phyloP scores from a whole-genome alignment of 192 early-diverging fungal genomes.

The Coemansia sp. region DNA sequence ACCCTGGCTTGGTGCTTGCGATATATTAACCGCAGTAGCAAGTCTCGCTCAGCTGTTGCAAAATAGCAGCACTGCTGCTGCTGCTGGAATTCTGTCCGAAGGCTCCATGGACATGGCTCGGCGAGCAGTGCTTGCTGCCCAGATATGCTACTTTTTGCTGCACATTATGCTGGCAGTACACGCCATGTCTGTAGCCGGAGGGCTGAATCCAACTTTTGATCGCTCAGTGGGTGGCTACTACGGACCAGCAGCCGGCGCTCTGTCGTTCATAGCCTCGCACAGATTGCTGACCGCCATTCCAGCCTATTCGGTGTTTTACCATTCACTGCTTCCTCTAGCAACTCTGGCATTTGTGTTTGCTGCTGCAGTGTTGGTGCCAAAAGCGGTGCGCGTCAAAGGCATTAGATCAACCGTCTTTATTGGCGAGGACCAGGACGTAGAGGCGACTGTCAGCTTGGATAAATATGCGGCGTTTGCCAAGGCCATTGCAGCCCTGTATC shows the following conservation, averaged over 20 bases:
- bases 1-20: constrained; percentile 34
- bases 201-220: constrained; percentile 17
- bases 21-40: constrained; percentile 11
- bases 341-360: constrained; percentile 10
- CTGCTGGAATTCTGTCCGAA: not conserved
- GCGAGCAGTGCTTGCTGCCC: constrained; percentile 22
- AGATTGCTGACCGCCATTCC: constrained; percentile 13
- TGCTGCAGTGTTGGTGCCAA: constrained; percentile 12
- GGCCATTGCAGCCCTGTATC: constrained; percentile 7
- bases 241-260: constrained; percentile 24
- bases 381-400: not conserved
- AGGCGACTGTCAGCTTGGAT: constrained; percentile 20
- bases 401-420: constrained; percentile 1
- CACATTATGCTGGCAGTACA: constrained; percentile 27
- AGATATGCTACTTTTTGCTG: constrained; percentile 33
- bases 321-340: constrained; percentile 14
- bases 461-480: constrained; percentile 21
- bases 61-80: not conserved
- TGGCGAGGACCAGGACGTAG: constrained; percentile 22
- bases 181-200: constrained; percentile 20
- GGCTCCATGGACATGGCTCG: constrained; percentile 6
- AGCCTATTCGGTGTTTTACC: constrained; percentile 4
- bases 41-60: not conserved
- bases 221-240: constrained; percentile 26
- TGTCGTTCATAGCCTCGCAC: constrained; percentile 20